Evolutionary conservation across 2,329 filamentous ascomycete species (phyloP).

Genomic region (Coleophoma eucalyptorum): DNA sequence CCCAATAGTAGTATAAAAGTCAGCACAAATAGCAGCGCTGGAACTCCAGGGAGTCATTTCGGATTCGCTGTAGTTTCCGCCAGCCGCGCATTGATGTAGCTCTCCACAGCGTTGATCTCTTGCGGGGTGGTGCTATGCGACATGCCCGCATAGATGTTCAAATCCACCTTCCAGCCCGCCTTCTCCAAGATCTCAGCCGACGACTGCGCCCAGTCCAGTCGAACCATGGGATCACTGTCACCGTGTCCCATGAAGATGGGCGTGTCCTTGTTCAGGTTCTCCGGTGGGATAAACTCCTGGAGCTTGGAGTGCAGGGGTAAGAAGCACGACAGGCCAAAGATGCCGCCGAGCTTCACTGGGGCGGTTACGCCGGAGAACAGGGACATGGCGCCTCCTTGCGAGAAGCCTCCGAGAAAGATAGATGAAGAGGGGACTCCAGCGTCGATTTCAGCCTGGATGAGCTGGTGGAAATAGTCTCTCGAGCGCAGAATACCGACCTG

Average conservation of each 20-base stretch:
- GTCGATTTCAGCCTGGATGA: slow-evolving; percentile 78
- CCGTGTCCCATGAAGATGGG: slow-evolving; percentile 90
- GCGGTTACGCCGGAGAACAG: slow-evolving; percentile 75
- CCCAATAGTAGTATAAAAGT: no score
- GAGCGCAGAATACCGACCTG: slow-evolving; percentile 71
- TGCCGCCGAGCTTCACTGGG: slow-evolving; percentile 74
- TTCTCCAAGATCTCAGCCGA: slow-evolving; percentile 65
- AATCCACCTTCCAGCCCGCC: slow-evolving; percentile 68
- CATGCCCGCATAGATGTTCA: slow-evolving; percentile 71
- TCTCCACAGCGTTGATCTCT: slow-evolving; percentile 80
- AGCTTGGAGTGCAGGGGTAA: slow-evolving; percentile 67
- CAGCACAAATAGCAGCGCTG: no score
- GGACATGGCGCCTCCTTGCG: slow-evolving; percentile 83
- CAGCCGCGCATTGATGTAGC: slow-evolving; percentile 43
- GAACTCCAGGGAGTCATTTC: no score
- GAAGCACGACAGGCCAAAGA: slow-evolving; percentile 82
- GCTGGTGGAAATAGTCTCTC: slow-evolving; percentile 69
- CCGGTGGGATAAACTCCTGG: slow-evolving; percentile 48
- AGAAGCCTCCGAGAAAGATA: slow-evolving; percentile 83
- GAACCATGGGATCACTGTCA: slow-evolving; percentile 70
- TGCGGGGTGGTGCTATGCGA: slow-evolving; percentile 71
- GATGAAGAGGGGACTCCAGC: slow-evolving; percentile 77
- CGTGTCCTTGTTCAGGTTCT: slow-evolving; percentile 66
- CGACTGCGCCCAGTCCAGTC: slow-evolving; percentile 61
- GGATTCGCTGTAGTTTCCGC: slow-evolving; percentile 10